Evolutionary conservation across 202 grass and related monocot species (phyloP).

Genomic region (Setaria viridis): DNA sequence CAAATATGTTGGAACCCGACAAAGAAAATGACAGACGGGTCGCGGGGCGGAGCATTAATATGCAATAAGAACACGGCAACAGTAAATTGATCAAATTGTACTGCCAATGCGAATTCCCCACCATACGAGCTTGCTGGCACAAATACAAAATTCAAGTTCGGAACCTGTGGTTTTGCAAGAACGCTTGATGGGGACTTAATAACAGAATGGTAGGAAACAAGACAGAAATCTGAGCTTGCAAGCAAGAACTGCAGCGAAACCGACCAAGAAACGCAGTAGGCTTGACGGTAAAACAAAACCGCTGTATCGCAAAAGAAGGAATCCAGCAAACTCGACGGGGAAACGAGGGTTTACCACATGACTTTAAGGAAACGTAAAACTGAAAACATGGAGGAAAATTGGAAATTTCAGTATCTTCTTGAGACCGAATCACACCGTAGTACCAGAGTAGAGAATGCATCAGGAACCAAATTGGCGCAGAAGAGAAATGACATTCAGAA

Average conservation of each 20-base stretch:
- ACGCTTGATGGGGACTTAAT: not conserved
- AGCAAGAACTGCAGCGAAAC: not conserved
- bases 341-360: not conserved
- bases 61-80: conserved; percentile 24
- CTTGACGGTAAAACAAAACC: conserved; percentile 19
- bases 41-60: conserved; percentile 24
- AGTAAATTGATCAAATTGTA: conserved; percentile 16
- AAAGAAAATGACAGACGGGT: conserved; percentile 35
- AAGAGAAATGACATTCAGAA: not conserved
- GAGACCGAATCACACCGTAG: not conserved
- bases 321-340: not conserved
- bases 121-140: not conserved
- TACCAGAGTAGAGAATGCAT: not conserved
- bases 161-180: not conserved
- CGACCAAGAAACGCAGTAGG: conserved; percentile 16
- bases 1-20: conserved; percentile 36
- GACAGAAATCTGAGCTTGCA: conserved; percentile 37
- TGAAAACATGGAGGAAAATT: not conserved
- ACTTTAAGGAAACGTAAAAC: no score
- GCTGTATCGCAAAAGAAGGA: not conserved
- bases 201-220: not conserved
- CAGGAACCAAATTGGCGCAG: not conserved
- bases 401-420: not conserved
- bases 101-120: conserved; percentile 9
- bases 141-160: not conserved